Evolutionary conservation across 2,329 filamentous ascomycete genomes (phyloP).

Genomic region (Diplodia sapinea): DNA sequence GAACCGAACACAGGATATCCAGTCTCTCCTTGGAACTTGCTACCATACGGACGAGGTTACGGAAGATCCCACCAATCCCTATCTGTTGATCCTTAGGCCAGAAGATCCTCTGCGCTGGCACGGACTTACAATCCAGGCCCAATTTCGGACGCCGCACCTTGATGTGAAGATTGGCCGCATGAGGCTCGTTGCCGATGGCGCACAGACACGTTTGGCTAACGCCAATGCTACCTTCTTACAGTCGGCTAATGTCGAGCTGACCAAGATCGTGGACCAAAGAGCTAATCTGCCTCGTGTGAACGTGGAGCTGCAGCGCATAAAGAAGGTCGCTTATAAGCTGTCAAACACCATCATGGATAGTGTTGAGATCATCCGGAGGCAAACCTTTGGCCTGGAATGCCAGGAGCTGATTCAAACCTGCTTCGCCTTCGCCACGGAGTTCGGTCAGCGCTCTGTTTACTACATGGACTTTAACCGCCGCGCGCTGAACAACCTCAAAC

Average conservation of each 20-base stretch:
- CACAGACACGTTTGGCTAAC: constrained; percentile 75
- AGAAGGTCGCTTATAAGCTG: constrained; percentile 92
- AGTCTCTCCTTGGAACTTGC: constrained; percentile 80
- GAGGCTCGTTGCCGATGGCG: constrained; percentile 86
- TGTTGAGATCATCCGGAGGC: constrained; percentile 87
- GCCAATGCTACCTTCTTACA: constrained; percentile 81
- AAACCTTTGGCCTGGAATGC: constrained; percentile 83
- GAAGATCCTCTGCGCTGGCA: constrained; percentile 82
- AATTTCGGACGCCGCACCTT: constrained; percentile 76
- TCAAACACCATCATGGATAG: constrained; percentile 99
- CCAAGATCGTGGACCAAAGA: constrained; percentile 87
- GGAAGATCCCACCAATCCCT: constrained; percentile 79
- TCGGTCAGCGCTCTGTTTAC: constrained; percentile 89
- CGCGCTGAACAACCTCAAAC: constrained; percentile 95
- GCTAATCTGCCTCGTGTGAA: constrained; percentile 95
- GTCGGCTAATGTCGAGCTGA: constrained; percentile 80
- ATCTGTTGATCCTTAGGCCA: constrained; percentile 82
- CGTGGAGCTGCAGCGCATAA: constrained; percentile 87
- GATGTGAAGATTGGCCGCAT: constrained; percentile 88
- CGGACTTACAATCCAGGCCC: constrained; percentile 73
- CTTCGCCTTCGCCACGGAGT: constrained; percentile 98
- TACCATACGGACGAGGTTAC: constrained; percentile 71
- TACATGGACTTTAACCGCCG: constrained; percentile 96
- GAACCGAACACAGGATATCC: constrained; percentile 78
- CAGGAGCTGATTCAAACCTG: constrained; percentile 97